These are phyloP conservation scores for Alternaria tenuissima DNA, from an alignment of 2,329 filamentous ascomycete genomes.

Conservation along the genomic window DNA sequence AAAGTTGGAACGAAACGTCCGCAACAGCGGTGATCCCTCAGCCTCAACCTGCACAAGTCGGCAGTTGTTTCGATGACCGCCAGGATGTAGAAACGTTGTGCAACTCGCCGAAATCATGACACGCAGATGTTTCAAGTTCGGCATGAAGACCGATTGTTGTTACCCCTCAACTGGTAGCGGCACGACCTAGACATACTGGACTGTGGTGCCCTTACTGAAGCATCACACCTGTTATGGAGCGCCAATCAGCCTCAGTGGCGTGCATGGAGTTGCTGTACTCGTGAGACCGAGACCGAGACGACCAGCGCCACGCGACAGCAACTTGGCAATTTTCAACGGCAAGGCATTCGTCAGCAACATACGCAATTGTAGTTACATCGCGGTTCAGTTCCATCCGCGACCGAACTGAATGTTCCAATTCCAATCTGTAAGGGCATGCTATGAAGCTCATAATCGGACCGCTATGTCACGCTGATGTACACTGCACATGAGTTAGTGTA, in stretches of 20 bases:
- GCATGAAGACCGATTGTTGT: not conserved
- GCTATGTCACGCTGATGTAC: not conserved
- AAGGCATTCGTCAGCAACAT: constrained; percentile 6
- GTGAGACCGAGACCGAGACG: not conserved
- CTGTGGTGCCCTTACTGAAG: not conserved
- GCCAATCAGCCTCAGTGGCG: constrained; percentile 3
- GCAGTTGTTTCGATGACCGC: not conserved
- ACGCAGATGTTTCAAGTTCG: not conserved
- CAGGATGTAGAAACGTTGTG: not conserved
- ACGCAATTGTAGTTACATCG: not conserved
- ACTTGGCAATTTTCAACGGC: not conserved
- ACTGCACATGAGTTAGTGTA: not conserved
- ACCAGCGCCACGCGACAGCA: not conserved
- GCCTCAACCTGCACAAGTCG: constrained; percentile 6
- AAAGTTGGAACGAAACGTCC: constrained; percentile 15
- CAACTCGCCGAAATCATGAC: not conserved
- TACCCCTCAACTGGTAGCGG: not conserved
- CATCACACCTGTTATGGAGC: not conserved
- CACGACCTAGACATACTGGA: not conserved
- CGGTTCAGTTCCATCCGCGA: not conserved
- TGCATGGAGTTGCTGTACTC: constrained; percentile 2
- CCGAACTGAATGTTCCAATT: not conserved
- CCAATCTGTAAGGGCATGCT: not conserved
- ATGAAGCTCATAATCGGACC: not conserved
- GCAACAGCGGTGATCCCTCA: constrained; percentile 17